Evolutionary conservation across 257 asterid genomes (phyloP).

Genomic region (Dorcoceras hygrometricum): DNA sequence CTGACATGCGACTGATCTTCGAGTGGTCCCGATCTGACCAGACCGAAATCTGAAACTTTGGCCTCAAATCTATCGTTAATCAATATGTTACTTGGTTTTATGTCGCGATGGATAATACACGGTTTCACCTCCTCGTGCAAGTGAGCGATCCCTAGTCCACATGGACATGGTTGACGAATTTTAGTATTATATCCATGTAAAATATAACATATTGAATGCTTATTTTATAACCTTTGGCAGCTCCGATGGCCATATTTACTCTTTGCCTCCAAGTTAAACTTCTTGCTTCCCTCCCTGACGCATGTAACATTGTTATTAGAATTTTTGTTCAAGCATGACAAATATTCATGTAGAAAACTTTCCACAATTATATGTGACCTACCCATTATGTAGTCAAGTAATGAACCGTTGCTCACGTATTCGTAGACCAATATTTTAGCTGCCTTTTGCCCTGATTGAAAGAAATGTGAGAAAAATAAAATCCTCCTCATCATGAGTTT

Average conservation of each 20-base stretch:
- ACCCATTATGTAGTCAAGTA: slow-evolving; percentile 72
- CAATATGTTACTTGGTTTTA: slow-evolving; percentile 73
- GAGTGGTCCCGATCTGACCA: slow-evolving; percentile 59
- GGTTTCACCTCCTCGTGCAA: slow-evolving; percentile 62
- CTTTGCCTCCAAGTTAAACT: slow-evolving; percentile 79
- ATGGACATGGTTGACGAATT: too few relatives aligned
- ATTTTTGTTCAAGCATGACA: background rate
- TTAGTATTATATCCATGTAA: too few relatives aligned
- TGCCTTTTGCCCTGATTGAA: slow-evolving; percentile 45
- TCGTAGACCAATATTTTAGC: slow-evolving; percentile 65
- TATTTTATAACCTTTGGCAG: slow-evolving; percentile 54
- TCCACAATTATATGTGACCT: slow-evolving; percentile 1
- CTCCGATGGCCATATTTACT: slow-evolving; percentile 71
- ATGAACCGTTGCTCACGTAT: slow-evolving; percentile 69
- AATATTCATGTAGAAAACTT: background rate
- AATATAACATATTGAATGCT: too few relatives aligned
- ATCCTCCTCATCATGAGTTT: background rate
- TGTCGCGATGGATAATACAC: slow-evolving; percentile 68
- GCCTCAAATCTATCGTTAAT: slow-evolving; percentile 66
- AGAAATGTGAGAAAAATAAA: background rate
- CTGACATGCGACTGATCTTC: slow-evolving; percentile 77
- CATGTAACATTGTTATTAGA: background rate
- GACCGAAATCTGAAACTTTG: slow-evolving; percentile 75
- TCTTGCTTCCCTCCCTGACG: slow-evolving; percentile 56
- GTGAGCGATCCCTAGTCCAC: slow-evolving; percentile 56